These are phyloP conservation scores for Mallotus japonicus DNA, from an alignment of 441 rosid species.

Conservation along the genomic window DNA sequence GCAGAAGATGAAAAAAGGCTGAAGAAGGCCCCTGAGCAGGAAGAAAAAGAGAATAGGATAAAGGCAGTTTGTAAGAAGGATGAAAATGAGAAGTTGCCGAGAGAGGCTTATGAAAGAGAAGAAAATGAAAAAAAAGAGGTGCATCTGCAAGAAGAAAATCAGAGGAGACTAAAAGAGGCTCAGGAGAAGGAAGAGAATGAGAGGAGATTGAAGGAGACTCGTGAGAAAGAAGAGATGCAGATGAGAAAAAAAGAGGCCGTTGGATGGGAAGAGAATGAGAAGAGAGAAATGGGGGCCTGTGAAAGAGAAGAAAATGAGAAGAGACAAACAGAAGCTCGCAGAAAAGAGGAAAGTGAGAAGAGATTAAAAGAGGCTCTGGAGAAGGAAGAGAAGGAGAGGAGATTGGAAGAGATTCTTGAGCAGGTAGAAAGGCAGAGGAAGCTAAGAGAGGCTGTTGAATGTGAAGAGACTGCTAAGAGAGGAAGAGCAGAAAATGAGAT, in stretches of 20 bases:
- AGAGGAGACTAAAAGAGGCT: slow-evolving; percentile 38
- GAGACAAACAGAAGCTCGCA: slow-evolving; percentile 20
- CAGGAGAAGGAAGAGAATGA: slow-evolving; percentile 40
- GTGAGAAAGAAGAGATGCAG: slow-evolving; percentile 41
- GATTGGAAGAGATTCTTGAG: slow-evolving; percentile 35
- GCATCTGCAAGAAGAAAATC: slow-evolving; percentile 38
- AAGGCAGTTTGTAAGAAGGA: slow-evolving; percentile 29
- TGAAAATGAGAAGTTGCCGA: slow-evolving; percentile 37
- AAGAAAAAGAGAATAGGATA: slow-evolving; percentile 31
- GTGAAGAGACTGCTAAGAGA: slow-evolving; percentile 41
- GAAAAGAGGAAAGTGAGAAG: slow-evolving; percentile 27
- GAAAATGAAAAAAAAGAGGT: slow-evolving; percentile 41
- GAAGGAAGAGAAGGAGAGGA: slow-evolving; percentile 39
- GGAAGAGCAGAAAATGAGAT: slow-evolving; percentile 36
- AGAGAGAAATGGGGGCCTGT: slow-evolving; percentile 26
- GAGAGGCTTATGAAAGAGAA: slow-evolving; percentile 36
- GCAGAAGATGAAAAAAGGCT: slow-evolving; percentile 40
- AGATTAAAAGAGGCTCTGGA: slow-evolving; percentile 32
- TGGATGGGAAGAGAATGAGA: slow-evolving; percentile 39
- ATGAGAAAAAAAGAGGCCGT: slow-evolving; percentile 35
- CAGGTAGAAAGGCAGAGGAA: slow-evolving; percentile 40
- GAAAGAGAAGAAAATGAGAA: slow-evolving; percentile 37
- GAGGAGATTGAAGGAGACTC: slow-evolving; percentile 40
- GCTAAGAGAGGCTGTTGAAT: slow-evolving; percentile 30
- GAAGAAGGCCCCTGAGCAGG: slow-evolving; percentile 37